Percentiles rank a stretch among this genome's conserved stretches.
Evolutionary conservation across 805 yeast species (phyloP).

Genomic region (Nakazawaea holstii): DNA sequence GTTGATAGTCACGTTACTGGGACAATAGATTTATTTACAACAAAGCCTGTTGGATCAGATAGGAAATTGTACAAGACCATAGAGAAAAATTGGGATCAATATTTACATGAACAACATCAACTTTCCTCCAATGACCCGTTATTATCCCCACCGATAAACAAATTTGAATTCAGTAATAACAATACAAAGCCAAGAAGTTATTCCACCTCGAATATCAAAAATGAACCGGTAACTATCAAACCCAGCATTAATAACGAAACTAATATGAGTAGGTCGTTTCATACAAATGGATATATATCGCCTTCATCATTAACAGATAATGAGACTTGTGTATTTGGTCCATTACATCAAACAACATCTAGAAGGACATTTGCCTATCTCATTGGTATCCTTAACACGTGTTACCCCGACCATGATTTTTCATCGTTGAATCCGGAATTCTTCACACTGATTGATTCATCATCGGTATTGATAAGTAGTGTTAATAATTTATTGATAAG

Average conservation of each 20-base stretch:
- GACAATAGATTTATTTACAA: conserved; percentile 89
- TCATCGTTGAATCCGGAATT: conserved; percentile 77
- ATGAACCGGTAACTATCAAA: conserved; percentile 5
- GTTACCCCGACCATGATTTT: conserved; percentile 96
- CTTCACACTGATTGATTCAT: conserved; percentile 52
- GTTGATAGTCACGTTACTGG: conserved; percentile 76
- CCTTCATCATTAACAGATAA: conserved; percentile 5
- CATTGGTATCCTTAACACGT: conserved; percentile 84
- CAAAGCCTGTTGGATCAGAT: conserved; percentile 89
- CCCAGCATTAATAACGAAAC: background rate
- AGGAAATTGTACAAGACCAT: conserved; percentile 82
- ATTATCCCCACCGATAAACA: conserved; percentile 10
- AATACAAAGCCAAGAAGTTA: conserved; percentile 2
- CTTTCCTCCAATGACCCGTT: conserved; percentile 13
- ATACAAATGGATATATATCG: conserved; percentile 8
- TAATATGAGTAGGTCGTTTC: conserved; percentile 7
- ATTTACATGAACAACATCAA: conserved; percentile 38
- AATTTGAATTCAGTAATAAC: background rate
- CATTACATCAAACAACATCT: conserved; percentile 78
- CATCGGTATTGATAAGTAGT: conserved; percentile 47
- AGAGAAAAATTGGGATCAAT: conserved; percentile 69
- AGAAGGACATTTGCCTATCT: conserved; percentile 87
- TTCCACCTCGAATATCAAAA: conserved; percentile 4
- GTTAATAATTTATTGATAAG: conserved; percentile 76
- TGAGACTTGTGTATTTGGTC: conserved; percentile 54